Conservation (phyloP, 2,329 filamentous ascomycete species). For the Penicillium brasilianum region DNA sequence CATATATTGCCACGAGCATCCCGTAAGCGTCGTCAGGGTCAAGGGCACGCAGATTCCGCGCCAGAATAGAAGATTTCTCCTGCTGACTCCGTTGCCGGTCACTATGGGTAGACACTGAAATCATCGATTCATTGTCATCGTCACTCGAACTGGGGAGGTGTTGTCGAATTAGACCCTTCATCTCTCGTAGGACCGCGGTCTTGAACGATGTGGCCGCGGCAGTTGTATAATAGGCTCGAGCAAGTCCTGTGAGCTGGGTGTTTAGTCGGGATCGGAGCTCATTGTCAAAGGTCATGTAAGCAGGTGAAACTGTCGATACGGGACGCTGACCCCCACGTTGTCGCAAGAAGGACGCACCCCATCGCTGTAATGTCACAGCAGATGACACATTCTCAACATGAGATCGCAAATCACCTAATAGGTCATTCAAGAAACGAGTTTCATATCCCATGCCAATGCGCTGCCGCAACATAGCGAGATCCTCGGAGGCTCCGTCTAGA, state of each 20-base stretch:
- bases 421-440: slow-evolving; percentile 73
- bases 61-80: slow-evolving; percentile 86
- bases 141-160: slow-evolving; percentile 91
- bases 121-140: slow-evolving; percentile 88
- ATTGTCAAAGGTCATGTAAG: slow-evolving; percentile 76
- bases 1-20: slow-evolving; percentile 81
- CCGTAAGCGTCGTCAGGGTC: slow-evolving; percentile 84
- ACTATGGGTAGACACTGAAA: slow-evolving; percentile 79
- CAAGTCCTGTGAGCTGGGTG: slow-evolving; percentile 76
- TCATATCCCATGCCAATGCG: slow-evolving; percentile 90
- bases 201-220: slow-evolving; percentile 83
- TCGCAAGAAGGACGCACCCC: slow-evolving; percentile 78
- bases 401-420: slow-evolving; percentile 79
- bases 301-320: slow-evolving; percentile 71
- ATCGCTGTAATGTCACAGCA: slow-evolving; percentile 78
- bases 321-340: slow-evolving; percentile 70
- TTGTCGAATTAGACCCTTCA: slow-evolving; percentile 80
- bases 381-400: slow-evolving; percentile 76
- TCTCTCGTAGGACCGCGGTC: slow-evolving; percentile 81
- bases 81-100: slow-evolving; percentile 75
- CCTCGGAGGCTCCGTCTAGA: slow-evolving; percentile 77
- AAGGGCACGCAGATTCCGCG: slow-evolving; percentile 82
- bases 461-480: slow-evolving; percentile 74
- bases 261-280: slow-evolving; percentile 72
- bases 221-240: slow-evolving; percentile 77